These are phyloP conservation scores for Geranium brycei DNA, from an alignment of 345 rosid species.

Conservation along the genomic window DNA sequence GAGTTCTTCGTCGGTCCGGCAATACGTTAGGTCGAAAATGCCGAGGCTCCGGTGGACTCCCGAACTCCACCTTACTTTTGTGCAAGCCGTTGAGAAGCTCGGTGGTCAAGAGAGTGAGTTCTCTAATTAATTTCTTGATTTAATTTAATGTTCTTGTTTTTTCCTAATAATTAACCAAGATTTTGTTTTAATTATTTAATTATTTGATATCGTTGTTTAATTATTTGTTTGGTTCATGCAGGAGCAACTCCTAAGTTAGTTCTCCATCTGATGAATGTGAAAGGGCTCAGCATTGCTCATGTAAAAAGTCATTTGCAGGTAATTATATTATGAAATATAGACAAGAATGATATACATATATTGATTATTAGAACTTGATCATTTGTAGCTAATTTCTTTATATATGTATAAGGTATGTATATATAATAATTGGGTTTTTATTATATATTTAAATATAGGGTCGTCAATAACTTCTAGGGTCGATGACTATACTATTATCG, in stretches of 20 bases:
- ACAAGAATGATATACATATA: background rate
- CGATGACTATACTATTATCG: no score
- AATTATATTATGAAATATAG: background rate
- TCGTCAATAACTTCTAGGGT: no score
- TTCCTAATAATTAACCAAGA: background rate
- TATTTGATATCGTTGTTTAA: background rate
- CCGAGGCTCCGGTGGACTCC: conserved; percentile 92
- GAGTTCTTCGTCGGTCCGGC: conserved; percentile 28
- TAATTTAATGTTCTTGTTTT: background rate
- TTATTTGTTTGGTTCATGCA: conserved; percentile 12
- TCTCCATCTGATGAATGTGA: conserved; percentile 74
- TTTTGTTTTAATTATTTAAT: background rate
- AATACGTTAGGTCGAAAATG: conserved; percentile 59
- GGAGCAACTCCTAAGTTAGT: conserved; percentile 87
- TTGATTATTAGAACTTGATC: no score
- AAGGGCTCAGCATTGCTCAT: conserved; percentile 81
- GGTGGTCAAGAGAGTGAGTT: conserved; percentile 84
- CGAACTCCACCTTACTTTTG: conserved; percentile 66
- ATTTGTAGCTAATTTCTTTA: no score
- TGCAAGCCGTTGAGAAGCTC: conserved; percentile 65
- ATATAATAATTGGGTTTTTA: no score
- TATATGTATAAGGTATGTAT: no score
- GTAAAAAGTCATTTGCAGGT: conserved; percentile 96
- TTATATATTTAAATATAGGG: no score
- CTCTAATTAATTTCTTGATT: background rate